Evolutionary conservation across 2,329 filamentous ascomycete genomes (phyloP), one percentile per base, ranked within the genome.

Genomic region (Teratosphaeria gauchensis): DNA sequence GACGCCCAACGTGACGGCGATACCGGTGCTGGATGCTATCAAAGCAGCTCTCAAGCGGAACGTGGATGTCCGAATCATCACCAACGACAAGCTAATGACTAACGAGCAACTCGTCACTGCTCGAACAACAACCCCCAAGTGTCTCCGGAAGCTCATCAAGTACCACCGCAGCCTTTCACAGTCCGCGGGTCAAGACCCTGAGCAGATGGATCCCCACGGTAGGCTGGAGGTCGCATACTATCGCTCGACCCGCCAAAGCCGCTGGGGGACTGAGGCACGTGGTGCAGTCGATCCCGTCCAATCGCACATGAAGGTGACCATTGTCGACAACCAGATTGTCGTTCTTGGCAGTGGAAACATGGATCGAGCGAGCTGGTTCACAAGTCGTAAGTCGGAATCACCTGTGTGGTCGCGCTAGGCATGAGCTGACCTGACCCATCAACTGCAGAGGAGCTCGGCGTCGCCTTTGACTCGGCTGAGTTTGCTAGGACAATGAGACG

Each of bases 301-400:
- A 56, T 86, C 84, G 4, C 90, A 95, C 73, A 76, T 92, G 59
- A 95, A 95, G 72, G 79, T 91, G 68, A 87, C 84, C 0, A 79
- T 91, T 57, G 81, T 92, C 2, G 90, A 95, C 69, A 78, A 78
- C 1, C 77, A 84, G 61, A 83, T 84, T 21, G 77, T 86, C 1
- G 78, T 94, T 0, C 74, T 94, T 2, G 90, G 90, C 0, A 92
- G 88, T 19, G 89, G 89, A 1, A 95, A 95, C 69, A 84, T 92
- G 79, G 90, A 95, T 73, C 82, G 89, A 1, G 89, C 90, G 7
- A 92, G 88, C 69, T 94, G 88, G 88, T 92, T 84, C 73, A 94
- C 90, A 4, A 92, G 88, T 71, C 90, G 94, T 73, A 90, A 95
- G 73, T 75, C 24, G 42, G 38, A 11, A 12, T 42, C 21, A 8